These are phyloP conservation scores for Allomyces macrogynus DNA, from an alignment of 192 early-diverging fungal species.

Conservation along the genomic window DNA sequence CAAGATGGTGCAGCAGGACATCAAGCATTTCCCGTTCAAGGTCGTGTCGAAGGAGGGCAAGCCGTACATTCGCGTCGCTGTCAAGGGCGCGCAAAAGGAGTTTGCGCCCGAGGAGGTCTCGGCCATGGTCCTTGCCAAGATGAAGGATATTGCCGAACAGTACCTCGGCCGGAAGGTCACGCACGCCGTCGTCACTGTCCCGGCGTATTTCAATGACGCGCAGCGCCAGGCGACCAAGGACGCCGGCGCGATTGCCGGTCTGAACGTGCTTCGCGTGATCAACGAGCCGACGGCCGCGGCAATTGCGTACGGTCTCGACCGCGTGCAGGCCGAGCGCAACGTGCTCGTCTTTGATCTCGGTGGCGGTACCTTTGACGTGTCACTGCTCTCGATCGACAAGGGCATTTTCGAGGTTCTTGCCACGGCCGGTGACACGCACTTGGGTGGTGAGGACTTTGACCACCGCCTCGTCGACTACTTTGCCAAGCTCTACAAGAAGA, in stretches of 20 bases:
- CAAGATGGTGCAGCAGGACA: constrained; percentile 74
- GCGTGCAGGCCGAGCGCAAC: constrained; percentile 68
- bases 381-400: constrained; percentile 79
- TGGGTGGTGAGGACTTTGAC: constrained; percentile 98
- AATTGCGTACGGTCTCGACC: constrained; percentile 94
- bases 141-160: constrained; percentile 83
- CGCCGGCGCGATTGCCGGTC: constrained; percentile 63
- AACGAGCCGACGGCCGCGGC: constrained; percentile 86
- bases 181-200: constrained; percentile 90
- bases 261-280: constrained; percentile 69
- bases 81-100: constrained; percentile 69
- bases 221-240: constrained; percentile 91
- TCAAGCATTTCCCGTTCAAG: constrained; percentile 90
- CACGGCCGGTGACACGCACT: constrained; percentile 89
- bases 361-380: constrained; percentile 98
- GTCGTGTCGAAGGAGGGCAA: constrained; percentile 60
- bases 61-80: constrained; percentile 59
- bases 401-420: constrained; percentile 92
- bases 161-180: constrained; percentile 72
- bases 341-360: constrained; percentile 93
- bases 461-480: constrained; percentile 87
- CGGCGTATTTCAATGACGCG: constrained; percentile 91
- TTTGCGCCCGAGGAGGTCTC: constrained; percentile 94
- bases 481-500: constrained; percentile 81
- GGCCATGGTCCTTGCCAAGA: constrained; percentile 85